Conservation (phyloP, 352 stramenopile genomes). For the Phytopythium chamaehyphon region DNA sequence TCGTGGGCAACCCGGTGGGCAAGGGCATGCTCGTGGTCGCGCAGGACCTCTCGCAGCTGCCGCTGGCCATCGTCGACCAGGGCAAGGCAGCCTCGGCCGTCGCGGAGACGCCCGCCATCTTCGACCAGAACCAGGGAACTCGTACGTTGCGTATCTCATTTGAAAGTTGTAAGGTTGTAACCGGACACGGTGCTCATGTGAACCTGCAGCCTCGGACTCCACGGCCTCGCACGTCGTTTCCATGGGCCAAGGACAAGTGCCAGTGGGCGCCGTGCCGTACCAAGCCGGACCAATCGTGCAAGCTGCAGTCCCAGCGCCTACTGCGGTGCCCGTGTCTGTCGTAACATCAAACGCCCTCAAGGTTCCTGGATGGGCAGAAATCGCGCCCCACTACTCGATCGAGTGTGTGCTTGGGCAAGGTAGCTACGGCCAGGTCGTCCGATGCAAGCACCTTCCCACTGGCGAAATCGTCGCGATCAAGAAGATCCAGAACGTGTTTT, state of each 20-base stretch:
- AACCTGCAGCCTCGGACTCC: slow-evolving; percentile 19
- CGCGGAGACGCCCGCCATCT: slow-evolving; percentile 48
- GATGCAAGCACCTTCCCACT: slow-evolving; percentile 85
- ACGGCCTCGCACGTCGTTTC: slow-evolving; percentile 1
- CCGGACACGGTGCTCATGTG: neutral
- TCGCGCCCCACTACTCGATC: slow-evolving; percentile 81
- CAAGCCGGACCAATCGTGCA: slow-evolving; percentile 7
- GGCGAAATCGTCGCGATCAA: slow-evolving; percentile 87
- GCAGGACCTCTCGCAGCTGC: slow-evolving; percentile 56
- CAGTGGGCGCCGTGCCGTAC: neutral
- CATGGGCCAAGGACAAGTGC: no score
- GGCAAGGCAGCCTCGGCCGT: slow-evolving; percentile 14
- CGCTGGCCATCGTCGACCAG: slow-evolving; percentile 36
- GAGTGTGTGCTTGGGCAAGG: slow-evolving; percentile 82
- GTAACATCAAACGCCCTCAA: slow-evolving; percentile 60
- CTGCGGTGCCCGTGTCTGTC: slow-evolving; percentile 9
- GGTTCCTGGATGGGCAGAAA: slow-evolving; percentile 78
- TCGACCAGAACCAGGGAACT: slow-evolving; percentile 39
- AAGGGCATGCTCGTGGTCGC: slow-evolving; percentile 79
- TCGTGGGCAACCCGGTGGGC: slow-evolving; percentile 71
- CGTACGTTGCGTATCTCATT: slow-evolving; percentile 23
- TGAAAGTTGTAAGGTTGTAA: slow-evolving; percentile 1
- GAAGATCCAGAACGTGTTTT: slow-evolving; percentile 89
- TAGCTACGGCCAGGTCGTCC: slow-evolving; percentile 84
- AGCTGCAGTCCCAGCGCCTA: slow-evolving; percentile 10